Evolutionary conservation across 1,139 yeast species (phyloP), one percentile per base, ranked within the genome.

Genomic region (Debaryomycetaceae sp.): DNA sequence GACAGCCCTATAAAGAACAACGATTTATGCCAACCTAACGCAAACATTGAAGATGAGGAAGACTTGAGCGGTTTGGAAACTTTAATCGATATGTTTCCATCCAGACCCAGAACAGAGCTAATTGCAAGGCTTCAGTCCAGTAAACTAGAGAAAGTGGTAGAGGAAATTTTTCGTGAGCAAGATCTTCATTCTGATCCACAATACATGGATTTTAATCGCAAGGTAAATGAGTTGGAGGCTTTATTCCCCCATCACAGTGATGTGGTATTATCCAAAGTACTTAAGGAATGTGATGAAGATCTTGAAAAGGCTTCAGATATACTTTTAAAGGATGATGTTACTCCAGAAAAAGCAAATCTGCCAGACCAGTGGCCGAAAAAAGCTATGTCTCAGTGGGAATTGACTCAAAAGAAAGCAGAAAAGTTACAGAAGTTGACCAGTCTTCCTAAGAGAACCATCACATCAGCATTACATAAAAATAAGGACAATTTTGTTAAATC

Each of bases 41-140:
- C n/a, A n/a, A 17, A 17, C 5, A 18, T 33, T 33, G 30, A 18
- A 8, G 13, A 22, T 5, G 28, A 19, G 17, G 19, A 19, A 14
- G 30, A 19, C 11, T 8, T 11, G 26, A 11, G 11, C 11, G 26
- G 11, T 9, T 55, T 59, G 8, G 65, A 62, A 16, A 39, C 45
- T 3, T 46, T 64, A 31, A 50, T 59, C 15, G 66, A 62, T 30
- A 42, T 63, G 33, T 65, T 65, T 36, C 70, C 70, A 3, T 44
- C 49, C 5, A 42, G 51, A 30, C 46, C 59, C 8, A 53, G 63
- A 17, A 51, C 60, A 16, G 67, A 64, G 31, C 51, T 65, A 33
- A 49, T 52, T 37, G 48, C 52, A 6, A 48, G 61, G 36, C 40
- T 58, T 35, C 48, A 53, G 39, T 49, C 56, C 4, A 30, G 54